phyloP scores from a whole-genome alignment of 2,329 filamentous ascomycete genomes.

The Fusarium armeniacum region DNA sequence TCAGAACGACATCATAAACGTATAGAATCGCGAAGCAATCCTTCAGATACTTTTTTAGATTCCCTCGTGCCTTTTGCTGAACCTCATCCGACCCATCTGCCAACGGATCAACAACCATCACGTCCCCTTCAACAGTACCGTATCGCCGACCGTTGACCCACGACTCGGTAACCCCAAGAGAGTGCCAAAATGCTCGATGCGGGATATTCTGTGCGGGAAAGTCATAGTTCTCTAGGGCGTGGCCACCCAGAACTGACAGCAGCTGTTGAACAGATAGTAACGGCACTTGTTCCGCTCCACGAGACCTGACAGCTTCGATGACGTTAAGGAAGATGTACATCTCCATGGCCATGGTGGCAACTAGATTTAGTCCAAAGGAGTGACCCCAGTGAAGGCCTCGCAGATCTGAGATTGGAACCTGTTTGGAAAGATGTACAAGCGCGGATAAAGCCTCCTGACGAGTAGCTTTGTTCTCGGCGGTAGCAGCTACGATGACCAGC shows the following conservation, averaged over 20 bases:
- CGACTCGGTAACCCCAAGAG: constrained; percentile 1
- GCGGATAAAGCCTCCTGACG: not conserved
- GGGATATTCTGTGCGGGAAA: constrained; percentile 16
- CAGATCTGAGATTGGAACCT: not conserved
- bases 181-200: constrained; percentile 17
- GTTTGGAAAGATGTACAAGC: not conserved
- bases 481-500: constrained; percentile 3
- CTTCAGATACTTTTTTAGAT: too few relatives aligned
- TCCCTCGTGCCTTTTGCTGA: too few relatives aligned
- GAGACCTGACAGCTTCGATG: constrained; percentile 12
- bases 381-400: constrained; percentile 12
- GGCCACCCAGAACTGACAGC: not conserved
- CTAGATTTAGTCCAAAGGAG: constrained; percentile 3
- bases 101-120: too few relatives aligned
- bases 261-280: constrained; percentile 1
- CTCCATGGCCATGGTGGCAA: not conserved
- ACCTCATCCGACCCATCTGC: too few relatives aligned
- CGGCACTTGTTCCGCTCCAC: not conserved
- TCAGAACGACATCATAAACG: too few relatives aligned
- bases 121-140: too few relatives aligned
- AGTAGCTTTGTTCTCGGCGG: fast-evolving
- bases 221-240: constrained; percentile 17
- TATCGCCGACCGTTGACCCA: not conserved
- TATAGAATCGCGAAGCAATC: too few relatives aligned
- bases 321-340: constrained; percentile 20